These are phyloP conservation scores for Daldinia decipiens DNA, from an alignment of 495 filamentous ascomycete genomes.

Conservation along the genomic window DNA sequence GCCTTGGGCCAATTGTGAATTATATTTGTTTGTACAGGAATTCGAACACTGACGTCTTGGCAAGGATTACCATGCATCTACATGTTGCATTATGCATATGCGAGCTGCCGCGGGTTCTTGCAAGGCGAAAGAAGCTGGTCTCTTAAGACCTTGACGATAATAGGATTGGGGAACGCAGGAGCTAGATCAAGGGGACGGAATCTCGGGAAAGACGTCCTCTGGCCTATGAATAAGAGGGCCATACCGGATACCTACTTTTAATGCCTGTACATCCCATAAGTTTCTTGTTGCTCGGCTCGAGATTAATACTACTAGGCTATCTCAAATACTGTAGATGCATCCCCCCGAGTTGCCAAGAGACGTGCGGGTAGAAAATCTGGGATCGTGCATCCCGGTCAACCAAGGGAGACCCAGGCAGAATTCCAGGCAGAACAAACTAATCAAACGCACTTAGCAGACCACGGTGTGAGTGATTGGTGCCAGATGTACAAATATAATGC, in stretches of 20 bases:
- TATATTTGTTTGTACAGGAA: constrained; percentile 26
- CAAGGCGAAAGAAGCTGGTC: background rate
- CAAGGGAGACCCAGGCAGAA: constrained; percentile 14
- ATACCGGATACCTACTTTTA: constrained; percentile 1
- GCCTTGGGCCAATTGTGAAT: constrained; percentile 38
- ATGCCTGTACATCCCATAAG: background rate
- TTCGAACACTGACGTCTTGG: constrained; percentile 30
- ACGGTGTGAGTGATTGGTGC: constrained; percentile 38
- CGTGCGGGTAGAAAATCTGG: constrained; percentile 18
- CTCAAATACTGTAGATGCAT: constrained; percentile 8
- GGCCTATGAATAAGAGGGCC: background rate
- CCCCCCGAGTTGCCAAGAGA: constrained; percentile 22
- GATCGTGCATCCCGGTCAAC: constrained; percentile 30
- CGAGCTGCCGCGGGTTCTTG: constrained; percentile 23
- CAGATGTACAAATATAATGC: constrained; percentile 36
- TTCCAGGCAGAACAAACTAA: constrained; percentile 24
- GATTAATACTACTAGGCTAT: background rate
- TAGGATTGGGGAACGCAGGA: background rate
- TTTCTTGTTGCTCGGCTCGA: background rate
- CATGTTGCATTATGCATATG: constrained; percentile 40
- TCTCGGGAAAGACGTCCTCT: background rate
- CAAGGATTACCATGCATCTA: constrained; percentile 28
- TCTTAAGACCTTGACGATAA: constrained; percentile 3
- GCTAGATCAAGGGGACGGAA: background rate
- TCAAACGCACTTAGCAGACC: constrained; percentile 16